A percentile compares a stretch with the other conserved stretches of the same genome.
phyloP scores from a whole-genome alignment of 163 green algal genomes.

The Chlorella variabilis region DNA sequence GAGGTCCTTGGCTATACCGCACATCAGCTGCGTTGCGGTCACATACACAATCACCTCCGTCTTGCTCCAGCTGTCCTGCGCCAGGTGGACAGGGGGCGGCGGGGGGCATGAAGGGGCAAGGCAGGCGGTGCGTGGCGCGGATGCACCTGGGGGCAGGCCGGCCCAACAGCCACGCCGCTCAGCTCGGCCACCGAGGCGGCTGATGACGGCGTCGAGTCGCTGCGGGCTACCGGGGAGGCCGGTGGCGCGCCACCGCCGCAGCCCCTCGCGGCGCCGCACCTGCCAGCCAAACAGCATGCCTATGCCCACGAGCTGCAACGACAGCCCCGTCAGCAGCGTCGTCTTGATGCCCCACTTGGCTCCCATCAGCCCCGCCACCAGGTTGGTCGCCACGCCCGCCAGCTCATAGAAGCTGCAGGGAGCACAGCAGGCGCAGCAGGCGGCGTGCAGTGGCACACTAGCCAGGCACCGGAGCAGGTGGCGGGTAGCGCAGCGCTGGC shows the following conservation, averaged over 20 bases:
- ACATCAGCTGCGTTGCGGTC: slow-evolving; percentile 78
- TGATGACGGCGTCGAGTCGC: no score
- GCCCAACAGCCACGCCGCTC: no score
- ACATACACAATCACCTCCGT: slow-evolving; percentile 77
- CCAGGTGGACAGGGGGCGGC: background rate
- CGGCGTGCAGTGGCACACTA: background rate
- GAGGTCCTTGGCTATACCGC: slow-evolving; percentile 86
- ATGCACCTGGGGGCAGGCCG: no score
- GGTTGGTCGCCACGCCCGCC: slow-evolving; percentile 83
- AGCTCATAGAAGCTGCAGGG: slow-evolving; percentile 44
- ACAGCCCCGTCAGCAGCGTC: slow-evolving; percentile 78
- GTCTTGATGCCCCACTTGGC: slow-evolving; percentile 82
- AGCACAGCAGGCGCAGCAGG: background rate
- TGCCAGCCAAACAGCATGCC: slow-evolving; percentile 82
- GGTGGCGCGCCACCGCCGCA: no score
- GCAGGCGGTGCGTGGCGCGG: background rate
- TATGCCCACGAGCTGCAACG: slow-evolving; percentile 76
- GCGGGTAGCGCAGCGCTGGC: no score
- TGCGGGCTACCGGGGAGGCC: no score
- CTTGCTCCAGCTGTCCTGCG: slow-evolving; percentile 54
- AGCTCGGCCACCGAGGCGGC: no score
- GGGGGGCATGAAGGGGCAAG: no score
- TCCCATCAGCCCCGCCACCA: slow-evolving; percentile 75
- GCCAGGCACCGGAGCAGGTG: no score
- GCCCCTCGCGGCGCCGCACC: no score